A percentile compares a stretch with the other conserved stretches of the same genome.
Evolutionary conservation across 495 filamentous ascomycete genomes (phyloP).

Genomic region (Tricharina praecox): DNA sequence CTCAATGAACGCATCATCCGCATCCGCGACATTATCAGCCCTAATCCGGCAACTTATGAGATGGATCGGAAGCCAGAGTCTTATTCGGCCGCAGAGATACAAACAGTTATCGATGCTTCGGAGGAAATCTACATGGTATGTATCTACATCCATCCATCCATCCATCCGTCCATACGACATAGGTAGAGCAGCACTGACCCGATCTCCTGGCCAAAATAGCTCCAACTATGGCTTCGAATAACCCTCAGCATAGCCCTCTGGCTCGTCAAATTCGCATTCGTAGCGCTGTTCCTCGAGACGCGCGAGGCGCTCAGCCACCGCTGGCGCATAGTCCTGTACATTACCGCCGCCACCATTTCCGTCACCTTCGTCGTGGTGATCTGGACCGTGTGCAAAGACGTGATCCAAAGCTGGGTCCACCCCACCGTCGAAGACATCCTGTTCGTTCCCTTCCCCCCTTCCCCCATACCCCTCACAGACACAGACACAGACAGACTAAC

Average conservation of each 20-base stretch:
- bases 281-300: conserved; percentile 2
- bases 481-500: too few relatives aligned
- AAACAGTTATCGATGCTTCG: neutral
- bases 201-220: too few relatives aligned
- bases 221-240: neutral
- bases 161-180: too few relatives aligned
- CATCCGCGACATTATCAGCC: neutral
- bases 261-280: conserved; percentile 5
- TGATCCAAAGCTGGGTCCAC: neutral
- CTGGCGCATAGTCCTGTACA: conserved; percentile 1
- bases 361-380: conserved; percentile 1
- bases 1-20: neutral
- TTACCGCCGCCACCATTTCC: neutral
- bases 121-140: neutral
- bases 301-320: neutral
- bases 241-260: neutral
- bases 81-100: neutral
- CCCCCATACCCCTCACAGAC: neutral
- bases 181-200: neutral
- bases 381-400: conserved; percentile 1
- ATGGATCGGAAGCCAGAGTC: neutral
- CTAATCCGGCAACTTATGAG: neutral
- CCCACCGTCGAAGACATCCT: neutral
- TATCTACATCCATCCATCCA: neutral
- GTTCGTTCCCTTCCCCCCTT: neutral